Conservation (phyloP, 73 alveolate species). For the Paraurostyla sp. region DNA sequence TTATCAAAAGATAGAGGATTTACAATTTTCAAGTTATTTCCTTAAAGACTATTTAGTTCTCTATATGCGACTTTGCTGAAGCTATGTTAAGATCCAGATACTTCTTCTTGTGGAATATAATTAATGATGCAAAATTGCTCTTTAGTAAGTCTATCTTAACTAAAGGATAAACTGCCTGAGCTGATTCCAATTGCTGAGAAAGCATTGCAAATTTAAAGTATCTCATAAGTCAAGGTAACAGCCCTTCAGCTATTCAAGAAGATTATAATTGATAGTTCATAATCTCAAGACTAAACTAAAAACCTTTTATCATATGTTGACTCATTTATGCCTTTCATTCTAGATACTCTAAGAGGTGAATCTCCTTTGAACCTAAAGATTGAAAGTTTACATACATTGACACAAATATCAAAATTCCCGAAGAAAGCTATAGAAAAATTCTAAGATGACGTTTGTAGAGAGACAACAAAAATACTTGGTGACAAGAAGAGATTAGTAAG, state of each 20-base stretch:
- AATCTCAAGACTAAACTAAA: too few species aligned
- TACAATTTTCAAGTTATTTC: neutral
- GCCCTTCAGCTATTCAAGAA: conserved; percentile 42
- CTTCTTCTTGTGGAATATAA: neutral
- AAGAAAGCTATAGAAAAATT: neutral
- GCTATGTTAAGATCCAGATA: neutral
- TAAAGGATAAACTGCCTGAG: conserved; percentile 19
- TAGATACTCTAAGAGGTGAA: neutral
- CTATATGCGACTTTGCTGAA: neutral
- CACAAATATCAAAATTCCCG: conserved; percentile 16
- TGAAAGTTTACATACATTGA: conserved; percentile 36
- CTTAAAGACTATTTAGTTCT: conserved; percentile 26
- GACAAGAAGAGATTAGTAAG: conserved; percentile 64
- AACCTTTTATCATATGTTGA: too few species aligned
- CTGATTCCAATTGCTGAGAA: conserved; percentile 56
- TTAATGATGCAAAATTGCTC: conserved; percentile 40
- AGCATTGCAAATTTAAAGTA: neutral
- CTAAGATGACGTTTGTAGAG: neutral
- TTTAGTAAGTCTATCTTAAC: neutral
- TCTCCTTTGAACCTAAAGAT: neutral
- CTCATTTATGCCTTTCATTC: conserved; percentile 29
- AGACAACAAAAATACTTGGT: neutral
- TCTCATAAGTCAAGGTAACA: neutral
- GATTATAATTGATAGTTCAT: neutral
- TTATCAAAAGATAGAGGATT: conserved; percentile 36